phyloP scores from a whole-genome alignment of 139 green algal genomes.

The Pseudopediastrum boryanum region DNA sequence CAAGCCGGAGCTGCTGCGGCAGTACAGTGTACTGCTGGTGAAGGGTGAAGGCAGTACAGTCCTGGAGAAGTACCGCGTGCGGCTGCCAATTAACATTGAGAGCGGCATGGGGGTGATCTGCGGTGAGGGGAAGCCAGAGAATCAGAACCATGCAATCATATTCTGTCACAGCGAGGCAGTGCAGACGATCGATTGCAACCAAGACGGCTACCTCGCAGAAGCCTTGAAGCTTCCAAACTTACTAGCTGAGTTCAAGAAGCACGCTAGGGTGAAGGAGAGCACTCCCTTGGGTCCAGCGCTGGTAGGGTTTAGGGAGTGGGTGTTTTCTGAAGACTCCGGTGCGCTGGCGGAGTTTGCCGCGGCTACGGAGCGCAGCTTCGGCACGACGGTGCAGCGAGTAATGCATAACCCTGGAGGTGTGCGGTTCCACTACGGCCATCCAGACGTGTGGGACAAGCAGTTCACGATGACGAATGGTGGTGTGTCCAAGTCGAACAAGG shows the following conservation, averaged over 20 bases:
- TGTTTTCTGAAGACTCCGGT: constrained; percentile 55
- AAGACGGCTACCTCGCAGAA: constrained; percentile 88
- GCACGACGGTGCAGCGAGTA: constrained; percentile 79
- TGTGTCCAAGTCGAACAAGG: constrained; percentile 52
- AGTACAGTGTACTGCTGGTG: constrained; percentile 26
- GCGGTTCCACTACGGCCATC: constrained; percentile 89
- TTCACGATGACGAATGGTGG: constrained; percentile 84
- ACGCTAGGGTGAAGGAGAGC: background rate
- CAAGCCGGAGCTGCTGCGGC: background rate
- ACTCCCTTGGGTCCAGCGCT: constrained; percentile 28
- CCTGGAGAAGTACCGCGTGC: constrained; percentile 25
- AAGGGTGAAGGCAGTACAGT: background rate
- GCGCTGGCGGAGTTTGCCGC: constrained; percentile 79
- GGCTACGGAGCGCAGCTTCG: constrained; percentile 84
- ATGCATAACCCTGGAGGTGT: constrained; percentile 72
- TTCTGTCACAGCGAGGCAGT: constrained; percentile 71
- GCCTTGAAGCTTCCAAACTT: constrained; percentile 76
- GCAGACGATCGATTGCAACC: constrained; percentile 64
- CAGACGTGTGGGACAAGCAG: constrained; percentile 92
- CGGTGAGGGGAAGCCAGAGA: constrained; percentile 93
- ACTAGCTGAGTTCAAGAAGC: constrained; percentile 40
- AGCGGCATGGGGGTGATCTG: constrained; percentile 60
- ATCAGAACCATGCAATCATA: constrained; percentile 89
- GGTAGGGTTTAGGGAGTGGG: constrained; percentile 57
- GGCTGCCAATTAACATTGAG: constrained; percentile 57